Percentiles rank a stretch among this genome's conserved stretches.
These are phyloP conservation scores for Andrographis paniculata DNA, from an alignment of 305 asterid genomes.

Conservation along the genomic window DNA sequence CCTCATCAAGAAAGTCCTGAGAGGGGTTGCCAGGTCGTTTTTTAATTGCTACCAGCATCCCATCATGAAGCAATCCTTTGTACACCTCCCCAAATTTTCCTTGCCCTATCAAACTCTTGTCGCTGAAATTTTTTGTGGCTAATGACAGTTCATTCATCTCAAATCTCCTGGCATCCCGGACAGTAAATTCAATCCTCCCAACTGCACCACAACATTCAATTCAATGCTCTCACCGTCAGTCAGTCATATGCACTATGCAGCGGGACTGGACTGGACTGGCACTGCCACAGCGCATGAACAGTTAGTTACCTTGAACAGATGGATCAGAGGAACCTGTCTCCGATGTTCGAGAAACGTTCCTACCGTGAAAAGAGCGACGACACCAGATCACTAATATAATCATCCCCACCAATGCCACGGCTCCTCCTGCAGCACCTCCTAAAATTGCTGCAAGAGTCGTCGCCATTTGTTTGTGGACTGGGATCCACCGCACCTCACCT, in stretches of 20 bases:
- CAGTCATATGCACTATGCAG: background rate
- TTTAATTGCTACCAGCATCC: conserved; percentile 81
- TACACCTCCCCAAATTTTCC: conserved; percentile 92
- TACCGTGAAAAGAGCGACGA: conserved; percentile 41
- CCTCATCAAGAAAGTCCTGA: conserved; percentile 75
- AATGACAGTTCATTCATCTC: conserved; percentile 57
- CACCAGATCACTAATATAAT: conserved; percentile 42
- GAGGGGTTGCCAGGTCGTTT: conserved; percentile 53
- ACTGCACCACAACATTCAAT: conserved; percentile 25
- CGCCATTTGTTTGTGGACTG: conserved; percentile 74
- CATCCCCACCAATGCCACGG: conserved; percentile 68
- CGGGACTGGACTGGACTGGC: no score
- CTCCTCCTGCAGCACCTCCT: conserved; percentile 99
- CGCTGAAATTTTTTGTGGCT: conserved; percentile 67
- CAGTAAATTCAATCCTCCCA: conserved; percentile 50
- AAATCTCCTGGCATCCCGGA: conserved; percentile 69
- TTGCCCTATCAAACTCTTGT: conserved; percentile 74
- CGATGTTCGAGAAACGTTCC: conserved; percentile 55
- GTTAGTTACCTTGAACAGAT: conserved; percentile 49
- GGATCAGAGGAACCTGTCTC: conserved; percentile 85
- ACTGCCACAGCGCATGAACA: no score
- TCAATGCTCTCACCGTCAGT: conserved; percentile 11
- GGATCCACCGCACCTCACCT: no score
- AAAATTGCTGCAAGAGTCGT: conserved; percentile 88
- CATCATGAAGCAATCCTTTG: conserved; percentile 87